These are phyloP conservation scores for Myxozyma vanderwaltii DNA, from an alignment of 805 yeast genomes.

Conservation along the genomic window DNA sequence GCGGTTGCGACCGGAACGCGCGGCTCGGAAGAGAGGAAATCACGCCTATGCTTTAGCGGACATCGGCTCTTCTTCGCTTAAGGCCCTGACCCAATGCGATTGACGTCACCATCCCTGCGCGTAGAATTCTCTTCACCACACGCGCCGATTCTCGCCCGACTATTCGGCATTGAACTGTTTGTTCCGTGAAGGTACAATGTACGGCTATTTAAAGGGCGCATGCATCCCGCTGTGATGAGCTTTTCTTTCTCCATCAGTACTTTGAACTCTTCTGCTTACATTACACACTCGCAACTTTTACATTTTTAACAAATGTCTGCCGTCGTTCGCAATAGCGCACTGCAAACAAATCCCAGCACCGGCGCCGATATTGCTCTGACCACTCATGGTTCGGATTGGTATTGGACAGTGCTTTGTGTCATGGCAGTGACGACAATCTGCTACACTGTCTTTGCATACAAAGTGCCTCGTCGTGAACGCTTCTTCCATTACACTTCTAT, in stretches of 20 bases:
- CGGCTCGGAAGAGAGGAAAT: no score
- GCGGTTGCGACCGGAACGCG: no score
- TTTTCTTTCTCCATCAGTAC: no score
- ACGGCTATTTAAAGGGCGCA: no score
- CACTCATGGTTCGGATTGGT: conserved; percentile 64
- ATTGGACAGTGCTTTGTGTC: conserved; percentile 62
- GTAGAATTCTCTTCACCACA: conserved; percentile 3
- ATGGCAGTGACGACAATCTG: conserved; percentile 47
- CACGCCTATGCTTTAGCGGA: no score
- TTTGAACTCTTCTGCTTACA: no score
- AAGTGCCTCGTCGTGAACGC: conserved; percentile 42
- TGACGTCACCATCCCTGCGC: conserved; percentile 4
- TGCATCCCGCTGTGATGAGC: no score
- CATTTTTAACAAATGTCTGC: conserved; percentile 8
- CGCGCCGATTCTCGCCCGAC: not conserved
- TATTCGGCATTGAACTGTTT: not conserved
- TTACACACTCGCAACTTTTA: not conserved
- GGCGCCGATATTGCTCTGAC: conserved; percentile 54
- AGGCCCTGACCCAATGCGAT: conserved; percentile 2
- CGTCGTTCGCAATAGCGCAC: conserved; percentile 20
- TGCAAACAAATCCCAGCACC: conserved; percentile 50
- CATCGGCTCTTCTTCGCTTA: no score
- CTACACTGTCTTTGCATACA: conserved; percentile 38
- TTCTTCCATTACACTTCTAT: conserved; percentile 48
- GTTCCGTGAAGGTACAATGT: no score